Conservation (phyloP, 495 filamentous ascomycete genomes). For the Sphaerosporella brunnea region DNA sequence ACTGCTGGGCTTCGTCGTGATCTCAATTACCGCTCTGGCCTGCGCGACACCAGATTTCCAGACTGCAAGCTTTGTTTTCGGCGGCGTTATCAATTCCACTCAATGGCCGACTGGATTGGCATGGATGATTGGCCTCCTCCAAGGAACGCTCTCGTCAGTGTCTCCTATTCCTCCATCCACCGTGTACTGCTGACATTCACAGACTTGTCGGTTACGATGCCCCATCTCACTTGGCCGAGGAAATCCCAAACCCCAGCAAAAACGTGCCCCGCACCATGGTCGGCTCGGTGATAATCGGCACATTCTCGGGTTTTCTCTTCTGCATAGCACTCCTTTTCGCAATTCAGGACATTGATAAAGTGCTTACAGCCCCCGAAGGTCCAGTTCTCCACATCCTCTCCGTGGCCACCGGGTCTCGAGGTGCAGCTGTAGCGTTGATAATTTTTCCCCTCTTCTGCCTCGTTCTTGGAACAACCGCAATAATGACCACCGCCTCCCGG, state of each 20-base stretch:
- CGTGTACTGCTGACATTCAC: not conserved
- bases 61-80: constrained; percentile 30
- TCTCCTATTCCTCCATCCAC: not conserved
- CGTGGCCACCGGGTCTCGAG: constrained; percentile 46
- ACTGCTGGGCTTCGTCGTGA: constrained; percentile 46
- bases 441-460: constrained; percentile 58
- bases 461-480: constrained; percentile 49
- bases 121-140: constrained; percentile 28
- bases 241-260: constrained; percentile 51
- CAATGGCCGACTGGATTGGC: constrained; percentile 39
- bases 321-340: constrained; percentile 49
- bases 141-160: not conserved
- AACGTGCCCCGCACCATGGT: constrained; percentile 60
- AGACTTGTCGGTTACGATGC: constrained; percentile 27
- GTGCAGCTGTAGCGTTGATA: constrained; percentile 48
- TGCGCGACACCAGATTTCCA: constrained; percentile 30
- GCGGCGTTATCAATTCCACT: constrained; percentile 31
- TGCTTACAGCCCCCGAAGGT: constrained; percentile 43
- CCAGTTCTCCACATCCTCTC: constrained; percentile 54
- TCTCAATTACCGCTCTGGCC: constrained; percentile 47
- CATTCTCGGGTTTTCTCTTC: constrained; percentile 50
- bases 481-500: constrained; percentile 60
- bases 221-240: constrained; percentile 40
- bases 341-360: constrained; percentile 37
- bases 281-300: constrained; percentile 49